Base-by-base conservation (phyloP, 495 filamentous ascomycete genomes). In the Neurospora sp. region DNA sequence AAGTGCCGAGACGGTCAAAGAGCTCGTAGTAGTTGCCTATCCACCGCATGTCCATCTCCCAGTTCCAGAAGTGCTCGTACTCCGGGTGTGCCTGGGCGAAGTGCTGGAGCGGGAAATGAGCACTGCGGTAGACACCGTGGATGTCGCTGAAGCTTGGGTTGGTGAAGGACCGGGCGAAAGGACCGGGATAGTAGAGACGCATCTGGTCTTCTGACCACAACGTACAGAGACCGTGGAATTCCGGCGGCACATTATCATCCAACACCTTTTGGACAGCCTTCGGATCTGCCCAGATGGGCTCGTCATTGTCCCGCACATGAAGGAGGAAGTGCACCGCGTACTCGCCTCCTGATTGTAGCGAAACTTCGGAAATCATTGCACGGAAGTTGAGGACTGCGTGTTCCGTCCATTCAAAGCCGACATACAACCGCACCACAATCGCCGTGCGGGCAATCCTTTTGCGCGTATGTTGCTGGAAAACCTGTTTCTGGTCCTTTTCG, bases 1-100 rank as follows among this genome's bases (percentile, higher is more conserved):
- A 99, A 40, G 80, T 79, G 18, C 82, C 83, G 44, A 96, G 87
- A 73, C 90, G 88, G 72, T 91, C 88, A 78, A 98, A 96, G 12
- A 98, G 85, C 77, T 97, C 91, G 81, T 98, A 98, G 86, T 91
- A 97, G 80, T 97, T 93, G 27, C 96, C 96, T 0, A 93, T 92
- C 82, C 94, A 96, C 3, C 96, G 89, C 73, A 93, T 90, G 79
- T 99, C 96, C 89, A 98, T 94, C 82, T 99, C 96, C 94, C 94
- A 98, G 80, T 99, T 94, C 96, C 96, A 99, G 81, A 95, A 92
- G 81, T 91, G 94, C 59, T 94, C 94, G 80, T 96, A 98, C 78
- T 98, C 93, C 0, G 92, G 92, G 80, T 98, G 95, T 48, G 87
- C 86, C 76, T 92, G 86, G n/a, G 95, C 91, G 75, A 97, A 99